A percentile compares a stretch with the other conserved stretches of the same genome.
Conservation (phyloP, 1,139 yeast genomes). For the Yamadazyma buinensis region DNA sequence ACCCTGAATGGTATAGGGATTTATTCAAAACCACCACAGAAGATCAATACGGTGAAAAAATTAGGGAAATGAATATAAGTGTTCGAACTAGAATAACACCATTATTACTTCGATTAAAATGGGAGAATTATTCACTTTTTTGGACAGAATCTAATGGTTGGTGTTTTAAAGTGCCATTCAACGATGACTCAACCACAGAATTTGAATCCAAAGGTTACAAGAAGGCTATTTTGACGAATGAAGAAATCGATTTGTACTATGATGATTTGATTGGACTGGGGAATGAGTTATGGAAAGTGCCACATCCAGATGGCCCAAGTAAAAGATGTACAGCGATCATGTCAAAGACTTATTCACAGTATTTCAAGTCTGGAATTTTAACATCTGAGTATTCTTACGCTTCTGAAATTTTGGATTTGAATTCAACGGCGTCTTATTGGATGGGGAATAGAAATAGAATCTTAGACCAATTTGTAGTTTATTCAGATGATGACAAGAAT, state of each 20-base stretch:
- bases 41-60: slow-evolving; percentile 23
- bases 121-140: slow-evolving; percentile 81
- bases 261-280: slow-evolving; percentile 22
- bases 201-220: slow-evolving; percentile 54
- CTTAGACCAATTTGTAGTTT: slow-evolving; percentile 80
- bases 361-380: slow-evolving; percentile 70
- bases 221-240: slow-evolving; percentile 31
- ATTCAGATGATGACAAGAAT: slow-evolving; percentile 21
- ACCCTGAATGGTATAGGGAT: slow-evolving; percentile 90
- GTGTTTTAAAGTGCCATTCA: slow-evolving; percentile 68
- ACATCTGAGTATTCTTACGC: slow-evolving; percentile 75
- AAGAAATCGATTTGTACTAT: slow-evolving; percentile 18
- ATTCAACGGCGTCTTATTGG: slow-evolving; percentile 89
- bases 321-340: slow-evolving; percentile 76
- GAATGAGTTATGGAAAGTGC: slow-evolving; percentile 60
- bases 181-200: slow-evolving; percentile 30
- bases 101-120: slow-evolving; percentile 65
- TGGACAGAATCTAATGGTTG: slow-evolving; percentile 85
- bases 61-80: slow-evolving; percentile 51
- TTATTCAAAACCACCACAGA: slow-evolving; percentile 47
- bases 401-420: slow-evolving; percentile 68
- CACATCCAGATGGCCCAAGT: slow-evolving; percentile 83
- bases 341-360: slow-evolving; percentile 68
- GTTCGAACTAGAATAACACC: slow-evolving; percentile 77
- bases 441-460: slow-evolving; percentile 85